phyloP scores from a whole-genome alignment of 768 basidiomycete species.

The Rhodotorula paludigena region DNA sequence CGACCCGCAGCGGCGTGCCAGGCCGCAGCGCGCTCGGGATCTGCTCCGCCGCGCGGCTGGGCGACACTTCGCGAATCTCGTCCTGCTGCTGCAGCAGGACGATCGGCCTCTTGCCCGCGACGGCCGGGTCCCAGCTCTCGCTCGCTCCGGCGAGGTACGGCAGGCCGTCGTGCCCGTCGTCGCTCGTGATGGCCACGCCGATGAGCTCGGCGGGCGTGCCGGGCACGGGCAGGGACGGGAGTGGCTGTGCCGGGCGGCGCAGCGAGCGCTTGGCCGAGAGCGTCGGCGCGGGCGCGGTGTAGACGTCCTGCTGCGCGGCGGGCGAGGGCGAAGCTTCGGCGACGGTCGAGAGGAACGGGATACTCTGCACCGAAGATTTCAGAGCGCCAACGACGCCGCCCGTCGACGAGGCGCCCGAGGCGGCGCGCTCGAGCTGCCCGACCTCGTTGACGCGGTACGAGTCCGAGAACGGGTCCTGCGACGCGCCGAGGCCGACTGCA shows the following conservation, averaged over 20 bases:
- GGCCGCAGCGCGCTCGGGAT: constrained; percentile 18
- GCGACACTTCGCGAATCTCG: not conserved
- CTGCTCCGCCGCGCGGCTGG: too few species aligned
- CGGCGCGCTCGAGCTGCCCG: constrained; percentile 12
- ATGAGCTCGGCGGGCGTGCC: constrained; percentile 28
- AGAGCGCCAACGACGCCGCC: constrained; percentile 10
- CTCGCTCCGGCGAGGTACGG: not conserved
- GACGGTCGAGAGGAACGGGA: constrained; percentile 13
- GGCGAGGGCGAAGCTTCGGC: not conserved
- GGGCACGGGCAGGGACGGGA: not conserved
- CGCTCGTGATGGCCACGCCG: constrained; percentile 26
- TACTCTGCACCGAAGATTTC: constrained; percentile 12
- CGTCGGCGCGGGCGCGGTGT: constrained; percentile 12
- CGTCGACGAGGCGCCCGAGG: not conserved
- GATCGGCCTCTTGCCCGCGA: not conserved
- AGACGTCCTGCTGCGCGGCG: not conserved
- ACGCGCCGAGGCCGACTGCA: not conserved
- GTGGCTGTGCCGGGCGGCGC: not conserved
- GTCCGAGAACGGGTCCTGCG: constrained; percentile 24
- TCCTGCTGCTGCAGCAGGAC: not conserved
- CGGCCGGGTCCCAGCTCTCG: constrained; percentile 6
- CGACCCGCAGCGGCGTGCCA: constrained; percentile 10
- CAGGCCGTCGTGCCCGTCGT: constrained; percentile 26
- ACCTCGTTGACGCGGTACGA: constrained; percentile 22
- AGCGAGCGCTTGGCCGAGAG: constrained; percentile 8